Base-by-base conservation (phyloP, 1,139 yeast species). In the Pichia sp. region DNA sequence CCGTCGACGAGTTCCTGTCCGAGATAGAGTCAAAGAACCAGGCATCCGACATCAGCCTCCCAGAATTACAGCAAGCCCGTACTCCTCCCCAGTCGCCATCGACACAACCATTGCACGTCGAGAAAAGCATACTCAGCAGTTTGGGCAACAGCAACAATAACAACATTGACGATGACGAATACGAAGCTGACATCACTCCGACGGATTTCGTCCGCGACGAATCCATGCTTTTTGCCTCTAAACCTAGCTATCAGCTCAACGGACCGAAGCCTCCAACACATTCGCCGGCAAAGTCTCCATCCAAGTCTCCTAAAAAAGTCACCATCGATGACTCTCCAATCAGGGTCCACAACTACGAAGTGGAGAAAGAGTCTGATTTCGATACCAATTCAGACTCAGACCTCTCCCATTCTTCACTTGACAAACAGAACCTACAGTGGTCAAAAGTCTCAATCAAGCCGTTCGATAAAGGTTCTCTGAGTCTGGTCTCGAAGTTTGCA, bases 321-420 rank as follows among this genome's bases (percentile, higher is more conserved):
- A 59, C 62, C 3, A 65, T 65, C 4, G 48, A 53, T 10, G 59
- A 55, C 22, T 68, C 72, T 5, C 66, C 72, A 12, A 69, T 67
- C 46, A 65, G 68, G 6, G 73, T 71, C 9, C 63, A 65, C 21
- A 69, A 70, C 21, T 70, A 69, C 36, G 64, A 65, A 6, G 64
- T 60, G 18, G 60, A 55, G 34, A 57, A 57, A 18, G 41, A 46
- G 22, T 54, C 53, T 4, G 61, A 60, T 5, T 57, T 59, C 3
- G 61, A 60, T 53, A 9, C 52, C n/a, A 30, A 43, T 23, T 18
- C 34, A 7, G 46, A 43, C 3, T 43, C 37, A 3, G 46, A 43
- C 13, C 23, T 18, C 16, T 42, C 34, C 19, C 13, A 12, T 21
- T 30, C 19, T n/a, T 22, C 41, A 12, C 16, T 34, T 18, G 39